Percentiles rank a stretch among this genome's conserved stretches.
Conservation (phyloP, 805 yeast genomes). For the Cyberlindnera euphorbiae region DNA sequence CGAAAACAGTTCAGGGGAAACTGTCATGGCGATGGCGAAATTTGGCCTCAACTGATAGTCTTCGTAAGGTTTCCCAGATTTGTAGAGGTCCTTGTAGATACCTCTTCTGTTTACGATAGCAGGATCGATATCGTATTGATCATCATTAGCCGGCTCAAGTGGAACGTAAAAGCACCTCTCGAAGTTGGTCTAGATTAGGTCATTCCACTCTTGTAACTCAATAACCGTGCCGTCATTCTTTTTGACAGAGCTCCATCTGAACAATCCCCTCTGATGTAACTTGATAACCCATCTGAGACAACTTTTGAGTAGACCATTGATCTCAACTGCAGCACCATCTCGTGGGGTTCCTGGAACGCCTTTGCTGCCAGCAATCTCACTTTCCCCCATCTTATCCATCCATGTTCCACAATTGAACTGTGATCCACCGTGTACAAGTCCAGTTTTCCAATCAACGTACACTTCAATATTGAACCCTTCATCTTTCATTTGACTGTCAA, state of each 20-base stretch:
- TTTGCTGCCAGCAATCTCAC: constrained; percentile 70
- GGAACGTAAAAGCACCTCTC: constrained; percentile 82
- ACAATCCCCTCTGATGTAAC: constrained; percentile 48
- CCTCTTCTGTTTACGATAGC: constrained; percentile 81
- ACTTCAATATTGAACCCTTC: constrained; percentile 87
- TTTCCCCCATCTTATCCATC: constrained; percentile 99
- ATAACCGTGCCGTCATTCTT: constrained; percentile 56
- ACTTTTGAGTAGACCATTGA: constrained; percentile 84
- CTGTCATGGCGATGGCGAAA: constrained; percentile 89
- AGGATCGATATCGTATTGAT: constrained; percentile 54
- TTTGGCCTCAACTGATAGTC: constrained; percentile 93
- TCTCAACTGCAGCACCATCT: constrained; percentile 94
- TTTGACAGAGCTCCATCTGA: constrained; percentile 51
- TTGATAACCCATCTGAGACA: constrained; percentile 72
- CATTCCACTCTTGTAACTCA: constrained; percentile 67
- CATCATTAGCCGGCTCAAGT: constrained; percentile 53
- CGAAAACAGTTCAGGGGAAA: constrained; percentile 87
- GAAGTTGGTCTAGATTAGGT: constrained; percentile 61
- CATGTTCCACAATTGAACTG: constrained; percentile 96
- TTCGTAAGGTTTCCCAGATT: constrained; percentile 81
- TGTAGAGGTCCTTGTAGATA: constrained; percentile 82
- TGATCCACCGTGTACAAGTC: constrained; percentile 86
- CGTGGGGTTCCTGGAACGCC: constrained; percentile 98
- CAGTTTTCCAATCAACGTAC: constrained; percentile 82
- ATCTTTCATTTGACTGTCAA: constrained; percentile 89